Evolutionary conservation across 164 flowering plant species (phyloP), one percentile per base, ranked within the genome.

Genomic region (Aristolochia californica): DNA sequence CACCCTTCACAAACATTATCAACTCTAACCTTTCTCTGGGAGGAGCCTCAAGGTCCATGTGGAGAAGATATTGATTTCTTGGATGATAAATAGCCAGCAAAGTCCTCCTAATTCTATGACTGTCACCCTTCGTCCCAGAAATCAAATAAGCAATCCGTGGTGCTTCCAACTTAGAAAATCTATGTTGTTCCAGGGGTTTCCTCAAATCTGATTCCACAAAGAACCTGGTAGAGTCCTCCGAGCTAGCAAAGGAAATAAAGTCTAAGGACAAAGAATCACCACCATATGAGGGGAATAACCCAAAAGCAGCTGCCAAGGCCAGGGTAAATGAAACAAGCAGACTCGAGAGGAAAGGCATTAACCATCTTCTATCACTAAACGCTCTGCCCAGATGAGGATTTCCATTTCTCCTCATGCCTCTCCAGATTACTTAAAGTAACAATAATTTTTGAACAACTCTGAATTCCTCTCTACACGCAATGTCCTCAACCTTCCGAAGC

Each of bases 21-120:
- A 89, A 68, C 44, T 89, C 88, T 59, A 93, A 62, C 68, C 97
- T 74, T 68, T 89, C 99, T 13, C 82, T 74, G 0, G 97, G 94
- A 16, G 97, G 91, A 56, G 96, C 95, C 80, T 93, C 99, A 63
- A 93, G 88, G 76, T 93, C 99, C 80, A 93, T 78, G 70, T 93
- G 99, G 58, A 93, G 43, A 62, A 93, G 68, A 68, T 93, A 93
- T 70, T 80, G 96, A 65, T 93, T 93, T 60, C 96, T 74, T 0
- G 97, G 99, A 69, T 93, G 99, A 77, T 93, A 93, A 44, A 89
- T 79, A 16, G 97, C 97, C 68, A 78, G 84, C 74, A 93, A 77
- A 0, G 87, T 83, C 69, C 99, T 85, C 84, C 77, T 74, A 84
- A 89, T 80, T 64, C 96, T 85, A 34, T 75, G 88, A 57, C 87